phyloP scores from a whole-genome alignment of 2,329 filamentous ascomycete species.

The Pseudogymnoascus sp. region DNA sequence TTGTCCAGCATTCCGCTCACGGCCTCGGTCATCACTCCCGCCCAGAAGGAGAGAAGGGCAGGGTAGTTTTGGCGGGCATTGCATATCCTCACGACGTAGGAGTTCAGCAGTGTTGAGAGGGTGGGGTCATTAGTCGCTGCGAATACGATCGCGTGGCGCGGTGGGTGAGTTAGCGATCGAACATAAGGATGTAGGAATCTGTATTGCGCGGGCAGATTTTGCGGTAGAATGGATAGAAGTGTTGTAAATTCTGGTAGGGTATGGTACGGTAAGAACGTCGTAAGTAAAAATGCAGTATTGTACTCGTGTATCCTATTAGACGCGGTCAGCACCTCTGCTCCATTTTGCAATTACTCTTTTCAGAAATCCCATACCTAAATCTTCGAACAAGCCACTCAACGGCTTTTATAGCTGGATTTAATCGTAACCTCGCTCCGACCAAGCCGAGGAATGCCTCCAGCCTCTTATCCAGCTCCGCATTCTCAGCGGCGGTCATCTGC shows the following conservation, averaged over 20 bases:
- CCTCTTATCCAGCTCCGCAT: slow-evolving; percentile 69
- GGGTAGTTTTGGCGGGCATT: slow-evolving; percentile 67
- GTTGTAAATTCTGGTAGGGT: slow-evolving; percentile 77
- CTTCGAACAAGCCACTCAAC: slow-evolving; percentile 91
- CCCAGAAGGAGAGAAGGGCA: slow-evolving; percentile 82
- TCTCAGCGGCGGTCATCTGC: slow-evolving; percentile 75
- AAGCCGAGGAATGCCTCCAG: slow-evolving; percentile 79
- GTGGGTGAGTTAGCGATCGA: slow-evolving; percentile 66
- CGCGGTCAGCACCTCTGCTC: slow-evolving; percentile 11
- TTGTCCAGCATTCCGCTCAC: slow-evolving; percentile 76
- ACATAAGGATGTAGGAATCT: slow-evolving; percentile 84
- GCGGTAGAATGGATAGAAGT: slow-evolving; percentile 77
- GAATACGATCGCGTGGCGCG: slow-evolving; percentile 75
- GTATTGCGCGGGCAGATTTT: slow-evolving; percentile 66
- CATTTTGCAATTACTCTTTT: not conserved
- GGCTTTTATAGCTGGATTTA: slow-evolving; percentile 84
- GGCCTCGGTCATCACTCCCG: slow-evolving; percentile 77
- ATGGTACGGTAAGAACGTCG: slow-evolving; percentile 91
- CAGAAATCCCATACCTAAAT: slow-evolving; percentile 59
- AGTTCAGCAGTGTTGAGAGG: slow-evolving; percentile 71
- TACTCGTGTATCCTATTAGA: slow-evolving; percentile 73
- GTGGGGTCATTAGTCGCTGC: slow-evolving; percentile 71
- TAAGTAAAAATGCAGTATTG: slow-evolving; percentile 70
- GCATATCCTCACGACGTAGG: slow-evolving; percentile 70
- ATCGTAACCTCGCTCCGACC: slow-evolving; percentile 65